Base-by-base conservation (phyloP, 2,329 filamentous ascomycete species). In the Pyrenophora tritici-repentis region DNA sequence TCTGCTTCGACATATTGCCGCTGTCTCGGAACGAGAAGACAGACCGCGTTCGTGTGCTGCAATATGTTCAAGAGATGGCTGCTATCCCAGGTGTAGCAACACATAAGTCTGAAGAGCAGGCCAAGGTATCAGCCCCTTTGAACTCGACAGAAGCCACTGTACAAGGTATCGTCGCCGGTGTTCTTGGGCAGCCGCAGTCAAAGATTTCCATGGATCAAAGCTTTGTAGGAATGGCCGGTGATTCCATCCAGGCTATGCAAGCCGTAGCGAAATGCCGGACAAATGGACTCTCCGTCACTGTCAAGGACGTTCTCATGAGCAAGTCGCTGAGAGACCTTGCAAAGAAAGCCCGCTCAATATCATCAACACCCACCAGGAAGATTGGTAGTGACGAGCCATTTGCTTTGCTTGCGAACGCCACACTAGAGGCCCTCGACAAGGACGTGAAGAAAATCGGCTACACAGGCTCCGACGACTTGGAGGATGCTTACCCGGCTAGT, bases 1-100 rank as follows among this genome's bases (percentile, higher is more conserved):
- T 62, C 58, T 69, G 72, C 4, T 56, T 74, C 43, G 58, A 70
- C 55, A 51, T 67, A 17, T 9, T 53, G 12, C 49, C 49, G 24
- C 33, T 44, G 10, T 31, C 39, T 6, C 24, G 24, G 13, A 42
- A 42, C 14, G 29, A 42, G n/a, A 42, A 42, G 22, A 42, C 29
- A 13, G 39, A 42, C 13, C 24, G 39, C 2, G 41, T 44, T 26
- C 36, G 36, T 39, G 36, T 39, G 17, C 36, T 39, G 10, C 36
- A 39, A 39, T 39, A 24, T n/a, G 36, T 39, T 39, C 36, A 39
- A 10, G 20, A 39, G 36, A 39, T 39, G 20, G 13, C 18, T 4
- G 20, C 10, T 39, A 14, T 39, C 24, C 18, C 36, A 39, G 20
- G 20, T 3, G 12, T 26, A 39, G 17, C 20, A 24, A 39, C 36